Evolutionary conservation across 2,329 filamentous ascomycete species (phyloP), one percentile per base, ranked within the genome.

Genomic region (Colletotrichum chrysophilum): DNA sequence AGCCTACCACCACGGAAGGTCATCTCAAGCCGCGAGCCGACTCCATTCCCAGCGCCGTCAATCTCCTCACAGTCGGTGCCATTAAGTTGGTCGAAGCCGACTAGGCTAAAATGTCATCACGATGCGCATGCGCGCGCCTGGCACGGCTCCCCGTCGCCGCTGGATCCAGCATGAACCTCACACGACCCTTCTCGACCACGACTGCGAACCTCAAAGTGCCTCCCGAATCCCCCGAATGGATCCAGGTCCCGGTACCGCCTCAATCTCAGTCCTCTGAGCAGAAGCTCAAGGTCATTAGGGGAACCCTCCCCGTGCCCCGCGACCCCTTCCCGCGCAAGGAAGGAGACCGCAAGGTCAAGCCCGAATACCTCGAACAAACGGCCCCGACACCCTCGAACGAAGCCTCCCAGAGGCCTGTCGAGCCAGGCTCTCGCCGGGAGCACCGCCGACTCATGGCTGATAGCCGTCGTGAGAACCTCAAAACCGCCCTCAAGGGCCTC

Each of bases 151-250:
- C 72, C 7, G n/a, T 60, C 36, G 66, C 43, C 43, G 34, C 66
- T 30, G 69, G 56, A 66, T 36, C 74, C 10, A 60, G 68, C 70
- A 55, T 76, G 24, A 71, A 75, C 71, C 60, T 77, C 72, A 76
- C 70, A 60, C 80, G 83, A 74, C 77, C 78, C 38, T 83, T 86
- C 74, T 84, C 84, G 26, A 82, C 81, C 9, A 83, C 83, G 72
- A 70, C 77, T 68, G 52, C 78, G 55, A 77, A 80, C 76, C 82
- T 77, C 36, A 70, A 64, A 7, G 74, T 76, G 78, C 93, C 94
- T 21, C 96, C 97, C 65, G 95, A 98, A 83, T 98, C 96, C 43
- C 96, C 97, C 62, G 91, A 91, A 78, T 98, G 94, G 88, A 94
- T 98, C 86, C 92, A 95, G 78, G 88, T 98, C 71, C 96, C 96